Base-by-base conservation (phyloP, 139 green algal genomes). In the Tetradesmus lagerheimii region DNA sequence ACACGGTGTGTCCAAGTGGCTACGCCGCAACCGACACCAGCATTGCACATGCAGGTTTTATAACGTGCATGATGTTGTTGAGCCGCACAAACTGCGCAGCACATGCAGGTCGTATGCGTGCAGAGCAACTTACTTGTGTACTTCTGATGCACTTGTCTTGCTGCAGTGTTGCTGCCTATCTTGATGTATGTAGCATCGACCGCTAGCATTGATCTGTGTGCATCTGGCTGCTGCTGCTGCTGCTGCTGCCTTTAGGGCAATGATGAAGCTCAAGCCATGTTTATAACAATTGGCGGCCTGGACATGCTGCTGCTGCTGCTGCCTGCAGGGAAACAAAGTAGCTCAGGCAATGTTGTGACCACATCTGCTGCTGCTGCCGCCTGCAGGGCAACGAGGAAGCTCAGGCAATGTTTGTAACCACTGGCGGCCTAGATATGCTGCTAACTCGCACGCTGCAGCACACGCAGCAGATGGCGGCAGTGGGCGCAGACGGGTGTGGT, bases 321-420 rank as follows among this genome's bases (percentile, higher is more conserved):
- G 45, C 45, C 45, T 57, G 3, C 53, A 78, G 77, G 87, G 77
- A 31, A 91, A 74, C 27, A 53, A 85, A 38, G 87, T 87, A 57
- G 87, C 87, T 4, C 87, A 91, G 57, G 87, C 78, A 12, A 75
- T 91, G 53, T 12, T 57, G 45, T 12, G 11, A 12, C 45, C 14
- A 12, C 45, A 18, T 57, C 45, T 57, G 45, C 45, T 57, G 45
- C 45, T 57, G 45, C 71, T 39, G n/a, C 31, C 6, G 53, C 57
- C 27, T 29, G 3, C 53, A 78, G 77, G 87, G 77, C 41, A 91
- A 74, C 27, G 77, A 85, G 27, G 87, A 91, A 57, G 87, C 87
- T 4, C 87, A 91, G 57, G 87, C 78, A 12, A 75, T 91, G 53
- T 87, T 91, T 81, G 87, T 87, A 1, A 80, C 50, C n/a, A 91